A percentile compares a stretch with the other conserved stretches of the same genome.
phyloP scores from a whole-genome alignment of 805 yeast species.

The Cyberlindnera sargentensis region DNA sequence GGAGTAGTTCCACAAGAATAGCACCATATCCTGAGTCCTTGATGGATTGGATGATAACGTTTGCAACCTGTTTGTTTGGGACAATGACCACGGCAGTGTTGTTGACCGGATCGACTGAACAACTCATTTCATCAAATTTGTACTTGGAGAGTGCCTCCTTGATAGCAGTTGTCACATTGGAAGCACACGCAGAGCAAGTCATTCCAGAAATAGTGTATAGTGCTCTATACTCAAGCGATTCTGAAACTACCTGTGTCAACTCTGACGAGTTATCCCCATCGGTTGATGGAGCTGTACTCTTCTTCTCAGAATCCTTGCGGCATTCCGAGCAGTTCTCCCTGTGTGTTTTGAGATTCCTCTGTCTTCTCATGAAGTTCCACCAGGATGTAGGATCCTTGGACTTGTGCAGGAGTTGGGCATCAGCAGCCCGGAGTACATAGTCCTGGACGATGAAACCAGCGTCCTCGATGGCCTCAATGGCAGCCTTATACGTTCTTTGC shows the following conservation, averaged over 20 bases:
- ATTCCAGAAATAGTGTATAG: slow-evolving; percentile 54
- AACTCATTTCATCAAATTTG: slow-evolving; percentile 17
- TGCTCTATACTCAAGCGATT: slow-evolving; percentile 35
- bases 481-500: slow-evolving; percentile 4
- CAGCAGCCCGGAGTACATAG: slow-evolving; percentile 21
- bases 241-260: slow-evolving; percentile 19
- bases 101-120: slow-evolving; percentile 44
- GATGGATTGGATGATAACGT: slow-evolving; percentile 40
- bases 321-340: slow-evolving; percentile 37
- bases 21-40: slow-evolving; percentile 42
- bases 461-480: slow-evolving; percentile 6
- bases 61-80: slow-evolving; percentile 43
- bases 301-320: slow-evolving; percentile 11
- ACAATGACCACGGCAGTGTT: slow-evolving; percentile 48
- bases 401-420: not conserved
- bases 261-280: slow-evolving; percentile 18
- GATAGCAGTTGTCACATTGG: slow-evolving; percentile 40
- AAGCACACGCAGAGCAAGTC: slow-evolving; percentile 61
- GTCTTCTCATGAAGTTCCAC: slow-evolving; percentile 6
- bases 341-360: slow-evolving; percentile 26
- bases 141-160: slow-evolving; percentile 16
- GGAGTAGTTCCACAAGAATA: slow-evolving; percentile 50
- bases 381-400: not conserved
- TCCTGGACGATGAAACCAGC: slow-evolving; percentile 19
- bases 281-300: not conserved